phyloP scores from a whole-genome alignment of 108 stramenopile genomes.

The Cyclotella kingstonii region DNA sequence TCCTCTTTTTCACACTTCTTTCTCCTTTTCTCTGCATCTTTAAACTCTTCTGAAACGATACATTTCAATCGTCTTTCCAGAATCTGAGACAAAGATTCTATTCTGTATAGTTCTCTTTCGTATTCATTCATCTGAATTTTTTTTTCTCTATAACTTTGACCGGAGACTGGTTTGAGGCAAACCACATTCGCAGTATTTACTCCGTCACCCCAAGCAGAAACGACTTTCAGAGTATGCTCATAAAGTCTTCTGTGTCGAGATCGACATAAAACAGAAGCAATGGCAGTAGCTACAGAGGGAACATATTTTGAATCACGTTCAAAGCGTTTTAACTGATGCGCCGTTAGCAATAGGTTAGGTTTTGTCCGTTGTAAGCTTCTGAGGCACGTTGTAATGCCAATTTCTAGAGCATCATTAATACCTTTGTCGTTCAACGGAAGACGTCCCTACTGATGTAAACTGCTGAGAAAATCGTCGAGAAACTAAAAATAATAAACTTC shows the following conservation, averaged over 20 bases:
- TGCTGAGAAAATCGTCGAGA: neutral
- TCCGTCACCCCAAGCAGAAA: slow-evolving; percentile 31
- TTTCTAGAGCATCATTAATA: slow-evolving; percentile 66
- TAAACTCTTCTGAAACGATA: slow-evolving; percentile 31
- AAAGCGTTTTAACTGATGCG: slow-evolving; percentile 55
- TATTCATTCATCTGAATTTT: neutral
- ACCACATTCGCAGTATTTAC: slow-evolving; percentile 10
- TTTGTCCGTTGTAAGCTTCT: slow-evolving; percentile 69
- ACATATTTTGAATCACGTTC: slow-evolving; percentile 75
- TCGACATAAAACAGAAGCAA: slow-evolving; percentile 56
- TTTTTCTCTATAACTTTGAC: neutral
- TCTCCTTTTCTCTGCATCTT: slow-evolving; percentile 20
- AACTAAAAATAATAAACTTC: slow-evolving; percentile 1
- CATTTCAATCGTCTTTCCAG: slow-evolving; percentile 22
- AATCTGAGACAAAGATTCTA: slow-evolving; percentile 12
- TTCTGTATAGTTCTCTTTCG: slow-evolving; percentile 8
- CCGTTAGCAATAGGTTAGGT: slow-evolving; percentile 65
- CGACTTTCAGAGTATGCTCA: slow-evolving; percentile 6
- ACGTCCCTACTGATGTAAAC: slow-evolving; percentile 45
- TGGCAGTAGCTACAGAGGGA: slow-evolving; percentile 57
- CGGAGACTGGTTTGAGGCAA: slow-evolving; percentile 2
- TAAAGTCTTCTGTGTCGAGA: slow-evolving; percentile 23
- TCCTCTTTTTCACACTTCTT: slow-evolving; percentile 8
- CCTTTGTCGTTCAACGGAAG: slow-evolving; percentile 71
- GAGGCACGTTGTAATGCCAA: slow-evolving; percentile 60